These are phyloP conservation scores for Digitaria exilis DNA, from an alignment of 202 grass and related monocot species.

Conservation along the genomic window DNA sequence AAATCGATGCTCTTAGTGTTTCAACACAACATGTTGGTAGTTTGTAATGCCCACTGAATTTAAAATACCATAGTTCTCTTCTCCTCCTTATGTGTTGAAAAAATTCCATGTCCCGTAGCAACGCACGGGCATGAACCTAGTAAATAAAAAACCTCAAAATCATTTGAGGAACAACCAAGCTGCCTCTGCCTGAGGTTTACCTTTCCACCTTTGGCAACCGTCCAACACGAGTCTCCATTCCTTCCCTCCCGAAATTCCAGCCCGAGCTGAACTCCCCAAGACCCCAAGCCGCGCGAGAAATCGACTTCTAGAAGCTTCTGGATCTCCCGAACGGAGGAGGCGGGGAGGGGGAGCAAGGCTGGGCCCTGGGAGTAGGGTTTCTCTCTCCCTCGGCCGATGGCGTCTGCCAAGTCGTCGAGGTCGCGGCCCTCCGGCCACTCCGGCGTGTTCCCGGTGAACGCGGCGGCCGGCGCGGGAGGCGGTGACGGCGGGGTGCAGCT, in stretches of 20 bases:
- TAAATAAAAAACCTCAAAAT: not conserved
- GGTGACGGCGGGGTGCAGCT: slow-evolving; percentile 69
- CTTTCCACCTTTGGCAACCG: slow-evolving; percentile 30
- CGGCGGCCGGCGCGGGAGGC: slow-evolving; percentile 12
- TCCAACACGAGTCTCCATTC: slow-evolving; percentile 25
- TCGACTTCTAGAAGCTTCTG: slow-evolving; percentile 31
- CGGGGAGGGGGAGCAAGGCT: not conserved
- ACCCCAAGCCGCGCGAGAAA: not conserved
- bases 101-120: no score
- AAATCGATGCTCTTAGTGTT: no score
- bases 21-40: no score
- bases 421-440: slow-evolving; percentile 66
- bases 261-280: not conserved
- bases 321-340: not conserved
- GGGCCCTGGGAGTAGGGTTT: slow-evolving; percentile 23
- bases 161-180: not conserved
- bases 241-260: not conserved
- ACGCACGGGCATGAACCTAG: no score
- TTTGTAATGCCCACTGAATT: no score
- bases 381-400: slow-evolving; percentile 34
- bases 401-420: slow-evolving; percentile 83
- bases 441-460: slow-evolving; percentile 52
- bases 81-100: no score
- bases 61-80: no score
- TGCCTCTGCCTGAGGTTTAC: not conserved